Evolutionary conservation across 495 filamentous ascomycete species (phyloP).

Genomic region (Annulohypoxylon stygium): DNA sequence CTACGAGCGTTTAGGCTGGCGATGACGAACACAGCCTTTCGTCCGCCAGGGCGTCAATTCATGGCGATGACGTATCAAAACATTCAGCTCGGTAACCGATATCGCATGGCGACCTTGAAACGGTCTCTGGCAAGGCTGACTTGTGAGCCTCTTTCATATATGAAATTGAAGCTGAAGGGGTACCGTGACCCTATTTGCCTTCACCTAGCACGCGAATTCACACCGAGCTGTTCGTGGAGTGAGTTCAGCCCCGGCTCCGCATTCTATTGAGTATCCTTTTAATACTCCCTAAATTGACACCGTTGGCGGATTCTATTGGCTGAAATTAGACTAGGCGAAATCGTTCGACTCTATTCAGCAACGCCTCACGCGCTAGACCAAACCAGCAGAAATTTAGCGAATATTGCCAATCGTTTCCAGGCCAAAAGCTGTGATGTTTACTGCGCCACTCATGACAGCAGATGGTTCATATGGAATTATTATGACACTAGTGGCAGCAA

Average conservation of each 20-base stretch:
- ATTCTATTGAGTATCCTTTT: neutral
- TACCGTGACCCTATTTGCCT: neutral
- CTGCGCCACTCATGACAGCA: neutral
- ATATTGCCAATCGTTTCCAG: neutral
- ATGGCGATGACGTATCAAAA: neutral
- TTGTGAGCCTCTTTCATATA: neutral
- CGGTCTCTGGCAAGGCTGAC: conserved; percentile 7
- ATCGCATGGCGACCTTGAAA: neutral
- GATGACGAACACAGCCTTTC: conserved; percentile 12
- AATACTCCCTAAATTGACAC: neutral
- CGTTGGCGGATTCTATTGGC: neutral
- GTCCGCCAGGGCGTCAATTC: neutral
- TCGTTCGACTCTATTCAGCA: neutral
- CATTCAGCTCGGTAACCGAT: conserved; percentile 12
- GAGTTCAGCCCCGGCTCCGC: neutral
- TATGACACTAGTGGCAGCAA: neutral
- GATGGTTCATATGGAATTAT: neutral
- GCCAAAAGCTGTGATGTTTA: neutral
- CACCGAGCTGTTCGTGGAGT: conserved; percentile 1
- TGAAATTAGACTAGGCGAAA: neutral
- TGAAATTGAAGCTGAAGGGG: conserved; percentile 1
- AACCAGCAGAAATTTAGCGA: conserved; percentile 1
- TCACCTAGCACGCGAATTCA: neutral
- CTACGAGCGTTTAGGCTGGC: neutral
- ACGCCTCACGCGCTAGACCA: neutral